phyloP scores from a whole-genome alignment of 2,329 filamentous ascomycete genomes.

The Aspergillus jensenii region DNA sequence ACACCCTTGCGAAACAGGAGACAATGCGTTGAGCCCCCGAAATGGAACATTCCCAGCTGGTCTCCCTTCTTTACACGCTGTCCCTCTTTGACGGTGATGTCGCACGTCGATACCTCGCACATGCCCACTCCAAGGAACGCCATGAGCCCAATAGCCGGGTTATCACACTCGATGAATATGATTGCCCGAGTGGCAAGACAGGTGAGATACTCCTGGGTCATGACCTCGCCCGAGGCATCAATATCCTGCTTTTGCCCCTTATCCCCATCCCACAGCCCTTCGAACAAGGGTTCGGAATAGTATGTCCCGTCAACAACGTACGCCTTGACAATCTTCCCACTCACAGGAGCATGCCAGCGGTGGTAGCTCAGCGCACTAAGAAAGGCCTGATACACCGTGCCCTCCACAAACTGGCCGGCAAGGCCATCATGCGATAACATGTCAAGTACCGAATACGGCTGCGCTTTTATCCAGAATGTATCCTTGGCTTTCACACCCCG shows the following conservation, averaged over 20 bases:
- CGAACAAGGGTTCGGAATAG: constrained; percentile 61
- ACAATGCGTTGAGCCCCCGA: constrained; percentile 71
- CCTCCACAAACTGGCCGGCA: constrained; percentile 56
- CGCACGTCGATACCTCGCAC: constrained; percentile 73
- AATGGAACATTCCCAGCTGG: constrained; percentile 76
- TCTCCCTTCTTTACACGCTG: constrained; percentile 69
- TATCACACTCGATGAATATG: constrained; percentile 70
- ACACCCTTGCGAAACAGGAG: constrained; percentile 56
- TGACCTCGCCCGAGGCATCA: constrained; percentile 25
- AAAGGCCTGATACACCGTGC: constrained; percentile 70
- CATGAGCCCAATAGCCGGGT: constrained; percentile 65
- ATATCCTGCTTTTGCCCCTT: constrained; percentile 19
- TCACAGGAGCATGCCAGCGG: constrained; percentile 70
- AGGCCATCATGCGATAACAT: constrained; percentile 61
- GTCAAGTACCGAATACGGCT: constrained; percentile 65
- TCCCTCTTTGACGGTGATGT: constrained; percentile 67
- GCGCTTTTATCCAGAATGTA: constrained; percentile 67
- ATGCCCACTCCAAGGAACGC: constrained; percentile 72
- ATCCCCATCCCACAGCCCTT: constrained; percentile 42
- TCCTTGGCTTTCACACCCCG: constrained; percentile 56
- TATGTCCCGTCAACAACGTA: constrained; percentile 66
- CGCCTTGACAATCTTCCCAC: constrained; percentile 58
- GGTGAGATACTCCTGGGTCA: constrained; percentile 65
- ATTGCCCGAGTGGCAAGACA: constrained; percentile 68
- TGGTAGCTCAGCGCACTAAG: constrained; percentile 68